These are phyloP conservation scores for Mycosphaerella sp. DNA, from an alignment of 2,329 filamentous ascomycete species.

Conservation along the genomic window DNA sequence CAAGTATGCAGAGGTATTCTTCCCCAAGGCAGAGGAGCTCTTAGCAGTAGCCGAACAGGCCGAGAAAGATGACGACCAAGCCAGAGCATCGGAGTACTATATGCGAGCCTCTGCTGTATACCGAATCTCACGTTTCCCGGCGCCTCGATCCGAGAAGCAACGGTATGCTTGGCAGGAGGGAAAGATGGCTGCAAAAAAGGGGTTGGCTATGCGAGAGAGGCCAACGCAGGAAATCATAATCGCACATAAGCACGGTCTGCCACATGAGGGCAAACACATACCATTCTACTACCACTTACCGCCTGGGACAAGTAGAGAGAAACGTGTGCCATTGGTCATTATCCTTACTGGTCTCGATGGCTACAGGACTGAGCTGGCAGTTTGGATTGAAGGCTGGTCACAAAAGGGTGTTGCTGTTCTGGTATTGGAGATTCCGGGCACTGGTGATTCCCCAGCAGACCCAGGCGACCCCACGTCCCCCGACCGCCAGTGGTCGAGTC, in stretches of 20 bases:
- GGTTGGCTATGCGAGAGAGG: slow-evolving; percentile 44
- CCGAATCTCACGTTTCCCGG: slow-evolving; percentile 65
- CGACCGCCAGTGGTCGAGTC: slow-evolving; percentile 48
- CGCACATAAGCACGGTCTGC: slow-evolving; percentile 49
- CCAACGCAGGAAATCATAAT: slow-evolving; percentile 58
- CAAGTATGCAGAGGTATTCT: slow-evolving; percentile 56
- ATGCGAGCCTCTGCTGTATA: slow-evolving; percentile 66
- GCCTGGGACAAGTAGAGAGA: slow-evolving; percentile 35
- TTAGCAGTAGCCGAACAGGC: slow-evolving; percentile 47
- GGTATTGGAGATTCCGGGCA: slow-evolving; percentile 53
- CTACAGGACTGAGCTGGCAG: slow-evolving; percentile 51
- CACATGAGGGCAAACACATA: slow-evolving; percentile 50
- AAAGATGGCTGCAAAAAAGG: slow-evolving; percentile 58
- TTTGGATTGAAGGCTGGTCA: slow-evolving; percentile 48
- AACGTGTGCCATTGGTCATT: slow-evolving; percentile 47
- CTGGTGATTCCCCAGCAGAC: slow-evolving; percentile 50
- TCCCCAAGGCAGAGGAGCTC: slow-evolving; percentile 55
- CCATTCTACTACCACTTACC: slow-evolving; percentile 62
- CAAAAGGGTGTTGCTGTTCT: slow-evolving; percentile 45
- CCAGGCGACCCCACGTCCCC: slow-evolving; percentile 43
- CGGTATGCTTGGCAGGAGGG: slow-evolving; percentile 59
- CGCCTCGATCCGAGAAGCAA: slow-evolving; percentile 45
- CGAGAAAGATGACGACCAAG: slow-evolving; percentile 41
- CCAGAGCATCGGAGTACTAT: slow-evolving; percentile 55
- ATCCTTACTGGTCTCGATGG: slow-evolving; percentile 55